A percentile compares a stretch with the other conserved stretches of the same genome.
phyloP scores from a whole-genome alignment of 495 filamentous ascomycete species.

The Filosporella fistucella region DNA sequence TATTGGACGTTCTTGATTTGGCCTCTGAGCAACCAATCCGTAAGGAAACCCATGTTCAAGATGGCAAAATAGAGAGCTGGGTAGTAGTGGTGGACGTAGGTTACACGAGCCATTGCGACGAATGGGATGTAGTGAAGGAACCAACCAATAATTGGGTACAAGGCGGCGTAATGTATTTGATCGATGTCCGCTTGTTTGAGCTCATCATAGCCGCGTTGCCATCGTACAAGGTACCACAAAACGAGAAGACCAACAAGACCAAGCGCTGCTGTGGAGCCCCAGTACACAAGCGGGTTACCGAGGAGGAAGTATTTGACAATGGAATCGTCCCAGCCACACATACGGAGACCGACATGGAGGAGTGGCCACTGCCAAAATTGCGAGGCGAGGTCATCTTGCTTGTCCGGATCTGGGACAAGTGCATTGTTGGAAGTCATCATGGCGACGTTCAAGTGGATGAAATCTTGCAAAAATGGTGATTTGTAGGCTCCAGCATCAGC shows the following conservation, averaged over 20 bases:
- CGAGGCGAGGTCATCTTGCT: slow-evolving; percentile 96
- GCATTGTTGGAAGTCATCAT: slow-evolving; percentile 99
- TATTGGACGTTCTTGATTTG: slow-evolving; percentile 55
- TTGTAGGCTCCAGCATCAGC: slow-evolving; percentile 91
- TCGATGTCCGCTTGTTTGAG: slow-evolving; percentile 76
- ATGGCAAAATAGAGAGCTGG: slow-evolving; percentile 99
- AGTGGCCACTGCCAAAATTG: slow-evolving; percentile 99
- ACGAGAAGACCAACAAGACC: slow-evolving; percentile 66
- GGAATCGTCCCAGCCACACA: slow-evolving; percentile 97
- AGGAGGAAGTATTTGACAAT: slow-evolving; percentile 98
- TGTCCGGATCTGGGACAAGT: slow-evolving; percentile 94
- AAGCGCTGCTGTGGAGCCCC: slow-evolving; percentile 80
- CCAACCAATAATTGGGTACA: slow-evolving; percentile 94
- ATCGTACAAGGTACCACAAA: slow-evolving; percentile 84
- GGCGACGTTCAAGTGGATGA: slow-evolving; percentile 95
- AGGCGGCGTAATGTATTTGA: slow-evolving; percentile 86
- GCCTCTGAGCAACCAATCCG: slow-evolving; percentile 73
- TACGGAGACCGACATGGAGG: slow-evolving; percentile 88
- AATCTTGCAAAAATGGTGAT: slow-evolving; percentile 94
- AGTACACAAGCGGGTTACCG: slow-evolving; percentile 94
- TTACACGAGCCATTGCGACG: slow-evolving; percentile 95
- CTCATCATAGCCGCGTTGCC: slow-evolving; percentile 92
- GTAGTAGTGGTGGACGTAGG: slow-evolving; percentile 99
- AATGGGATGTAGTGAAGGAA: slow-evolving; percentile 95
- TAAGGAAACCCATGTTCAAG: slow-evolving; percentile 78